These are phyloP conservation scores for Globisporangium okanoganense DNA, from an alignment of 352 stramenopile species.

Conservation along the genomic window DNA sequence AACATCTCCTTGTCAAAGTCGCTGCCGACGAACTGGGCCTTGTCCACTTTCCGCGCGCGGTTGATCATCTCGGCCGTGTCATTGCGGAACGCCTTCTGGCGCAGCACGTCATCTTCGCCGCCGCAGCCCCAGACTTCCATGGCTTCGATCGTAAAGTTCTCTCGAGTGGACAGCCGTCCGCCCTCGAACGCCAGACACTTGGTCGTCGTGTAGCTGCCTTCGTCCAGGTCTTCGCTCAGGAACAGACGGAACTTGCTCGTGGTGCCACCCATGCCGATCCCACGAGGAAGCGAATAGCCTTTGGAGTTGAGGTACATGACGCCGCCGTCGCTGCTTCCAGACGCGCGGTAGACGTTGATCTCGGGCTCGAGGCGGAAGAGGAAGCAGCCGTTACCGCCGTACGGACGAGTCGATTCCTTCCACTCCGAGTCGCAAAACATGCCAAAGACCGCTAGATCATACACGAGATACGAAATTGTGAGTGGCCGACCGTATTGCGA, in stretches of 20 bases:
- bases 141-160: constrained; percentile 59
- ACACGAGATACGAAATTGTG: not conserved
- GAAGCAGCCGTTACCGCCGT: constrained; percentile 79
- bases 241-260: constrained; percentile 75
- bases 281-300: constrained; percentile 62
- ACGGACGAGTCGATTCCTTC: constrained; percentile 79
- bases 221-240: constrained; percentile 81
- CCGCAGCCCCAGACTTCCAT: constrained; percentile 84
- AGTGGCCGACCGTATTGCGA: not conserved
- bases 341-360: constrained; percentile 60
- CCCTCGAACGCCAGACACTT: constrained; percentile 75
- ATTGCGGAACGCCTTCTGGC: constrained; percentile 66
- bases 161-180: constrained; percentile 48
- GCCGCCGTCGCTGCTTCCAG: constrained; percentile 29
- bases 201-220: constrained; percentile 71
- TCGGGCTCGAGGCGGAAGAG: constrained; percentile 67
- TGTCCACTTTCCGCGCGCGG: constrained; percentile 80
- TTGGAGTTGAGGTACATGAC: constrained; percentile 90
- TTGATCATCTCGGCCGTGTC: constrained; percentile 83
- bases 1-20: constrained; percentile 86
- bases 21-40: constrained; percentile 77
- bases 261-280: constrained; percentile 75
- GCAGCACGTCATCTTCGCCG: constrained; percentile 40
- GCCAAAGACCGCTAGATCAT: constrained; percentile 63
- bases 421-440: constrained; percentile 86